Base-by-base conservation (phyloP, 129 eudicot genomes). In the Flaveria brownii region DNA sequence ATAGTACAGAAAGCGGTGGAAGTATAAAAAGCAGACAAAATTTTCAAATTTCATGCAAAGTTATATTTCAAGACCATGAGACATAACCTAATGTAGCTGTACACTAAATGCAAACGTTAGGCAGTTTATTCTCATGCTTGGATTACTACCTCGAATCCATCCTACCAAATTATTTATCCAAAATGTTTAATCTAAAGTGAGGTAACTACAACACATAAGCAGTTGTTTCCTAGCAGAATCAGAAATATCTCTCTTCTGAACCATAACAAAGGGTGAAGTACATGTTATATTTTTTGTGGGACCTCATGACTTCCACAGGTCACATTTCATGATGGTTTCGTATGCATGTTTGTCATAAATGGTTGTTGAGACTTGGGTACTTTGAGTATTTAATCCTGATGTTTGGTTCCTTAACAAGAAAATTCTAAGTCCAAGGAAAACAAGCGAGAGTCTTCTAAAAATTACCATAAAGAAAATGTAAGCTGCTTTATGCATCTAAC, bases 401-500 rank as follows among this genome's bases (percentile, higher is more conserved):
- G 71, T 39, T n/a, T 41, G 71, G 51, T 66, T 64, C 70, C 70
- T 33, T 33, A 12, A 64, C 47, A 33, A 14, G 71, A 66, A 66
- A 41, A 50, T 66, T 51, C 28, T 36, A 16, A 18, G 72, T 47
- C 28, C 51, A 36, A 76, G 72, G 71, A 51, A 47, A 62, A 75
- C 71, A 60, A 61, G 78, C 49, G 45, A 51, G 49, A n/a, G n/a
- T 47, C 47, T 46, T 75, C 26, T 46, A 61, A 42, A 43, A 60
- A 62, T 67, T 61, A 74, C n/a, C 43, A 28, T 60, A 60, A 60
- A 61, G 41, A 51, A 77, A 77, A 33, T 36, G 67, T 22, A 20
- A 51, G 26, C 80, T 70, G 82, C 54, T 71, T 61, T 79, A 50
- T 71, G 64, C n/a, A 66, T 78, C 55, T 62, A 71, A 51, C n/a